These are phyloP conservation scores for Globisporangium okanoganense DNA, from an alignment of 352 stramenopile species.

Conservation along the genomic window DNA sequence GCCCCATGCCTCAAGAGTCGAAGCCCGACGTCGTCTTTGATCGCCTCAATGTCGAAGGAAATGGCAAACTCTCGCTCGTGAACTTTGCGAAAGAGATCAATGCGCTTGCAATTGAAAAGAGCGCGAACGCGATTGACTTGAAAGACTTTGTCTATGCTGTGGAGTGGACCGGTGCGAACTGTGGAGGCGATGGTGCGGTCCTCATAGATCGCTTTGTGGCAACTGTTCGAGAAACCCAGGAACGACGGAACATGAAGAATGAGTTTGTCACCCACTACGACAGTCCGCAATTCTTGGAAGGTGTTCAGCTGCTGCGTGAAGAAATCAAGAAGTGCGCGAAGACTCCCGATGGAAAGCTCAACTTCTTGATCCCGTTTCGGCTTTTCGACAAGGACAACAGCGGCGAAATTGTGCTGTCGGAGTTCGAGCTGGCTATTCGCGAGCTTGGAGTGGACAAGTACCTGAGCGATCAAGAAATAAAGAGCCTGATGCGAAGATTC, in stretches of 20 bases:
- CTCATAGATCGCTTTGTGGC: conserved; percentile 76
- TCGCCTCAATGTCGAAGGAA: conserved; percentile 65
- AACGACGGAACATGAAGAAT: conserved; percentile 81
- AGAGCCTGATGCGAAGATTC: conserved; percentile 75
- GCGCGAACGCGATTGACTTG: conserved; percentile 43
- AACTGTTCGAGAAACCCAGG: conserved; percentile 55
- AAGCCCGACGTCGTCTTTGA: conserved; percentile 56
- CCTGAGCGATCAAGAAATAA: conserved; percentile 70
- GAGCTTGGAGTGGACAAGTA: conserved; percentile 76
- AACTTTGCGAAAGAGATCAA: conserved; percentile 61
- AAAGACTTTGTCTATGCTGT: conserved; percentile 77
- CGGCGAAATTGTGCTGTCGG: conserved; percentile 61
- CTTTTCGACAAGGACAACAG: conserved; percentile 73
- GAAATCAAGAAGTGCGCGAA: conserved; percentile 77
- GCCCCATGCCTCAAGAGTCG: conserved; percentile 27
- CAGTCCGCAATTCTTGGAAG: conserved; percentile 72
- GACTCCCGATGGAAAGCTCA: conserved; percentile 73
- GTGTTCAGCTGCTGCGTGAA: conserved; percentile 58
- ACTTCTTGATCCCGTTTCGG: conserved; percentile 64
- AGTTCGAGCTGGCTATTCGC: conserved; percentile 65
- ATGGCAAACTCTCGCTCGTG: conserved; percentile 61
- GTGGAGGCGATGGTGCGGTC: conserved; percentile 53
- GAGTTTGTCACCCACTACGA: conserved; percentile 83
- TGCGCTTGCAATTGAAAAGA: conserved; percentile 48
- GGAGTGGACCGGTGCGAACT: conserved; percentile 72